phyloP scores from a whole-genome alignment of 768 basidiomycete genomes.

The Panaeolus papilionaceus region DNA sequence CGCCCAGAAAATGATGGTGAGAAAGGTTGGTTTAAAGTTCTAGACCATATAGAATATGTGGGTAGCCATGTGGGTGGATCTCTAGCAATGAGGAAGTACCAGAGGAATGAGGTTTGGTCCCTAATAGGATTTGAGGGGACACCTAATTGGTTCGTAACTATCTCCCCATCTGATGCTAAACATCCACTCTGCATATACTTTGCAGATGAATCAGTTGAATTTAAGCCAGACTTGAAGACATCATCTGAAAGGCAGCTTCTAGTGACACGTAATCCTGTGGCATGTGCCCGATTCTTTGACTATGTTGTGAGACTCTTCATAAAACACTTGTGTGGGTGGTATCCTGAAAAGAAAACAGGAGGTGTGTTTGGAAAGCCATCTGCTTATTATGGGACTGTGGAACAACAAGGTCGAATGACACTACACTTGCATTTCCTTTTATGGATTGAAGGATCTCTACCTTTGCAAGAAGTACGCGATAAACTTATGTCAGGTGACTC shows the following conservation, averaged over 20 bases:
- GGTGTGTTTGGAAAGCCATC: conserved; percentile 36
- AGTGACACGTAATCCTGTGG: conserved; percentile 11
- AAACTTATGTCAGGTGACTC: conserved; percentile 29
- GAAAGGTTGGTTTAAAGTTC: background rate
- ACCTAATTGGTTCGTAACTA: background rate
- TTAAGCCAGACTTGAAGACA: background rate
- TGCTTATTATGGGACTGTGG: conserved; percentile 43
- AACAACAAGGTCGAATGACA: conserved; percentile 43
- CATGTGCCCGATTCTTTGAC: conserved; percentile 40
- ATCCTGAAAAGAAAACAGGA: background rate
- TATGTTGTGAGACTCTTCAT: conserved; percentile 38
- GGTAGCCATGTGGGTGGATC: background rate
- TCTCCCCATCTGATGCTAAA: background rate
- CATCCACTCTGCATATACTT: background rate
- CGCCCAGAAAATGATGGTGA: background rate
- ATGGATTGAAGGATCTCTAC: conserved; percentile 35
- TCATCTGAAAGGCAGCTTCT: background rate
- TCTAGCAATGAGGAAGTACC: background rate
- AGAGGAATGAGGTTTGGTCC: background rate
- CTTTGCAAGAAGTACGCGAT: conserved; percentile 39
- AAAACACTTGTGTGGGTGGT: conserved; percentile 34
- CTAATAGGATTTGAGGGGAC: background rate
- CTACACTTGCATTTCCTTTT: conserved; percentile 42
- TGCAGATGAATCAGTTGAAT: background rate
- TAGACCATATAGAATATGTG: background rate